These are phyloP conservation scores for Cordyceps fumosorosea DNA, from an alignment of 2,329 filamentous ascomycete genomes.

Conservation along the genomic window DNA sequence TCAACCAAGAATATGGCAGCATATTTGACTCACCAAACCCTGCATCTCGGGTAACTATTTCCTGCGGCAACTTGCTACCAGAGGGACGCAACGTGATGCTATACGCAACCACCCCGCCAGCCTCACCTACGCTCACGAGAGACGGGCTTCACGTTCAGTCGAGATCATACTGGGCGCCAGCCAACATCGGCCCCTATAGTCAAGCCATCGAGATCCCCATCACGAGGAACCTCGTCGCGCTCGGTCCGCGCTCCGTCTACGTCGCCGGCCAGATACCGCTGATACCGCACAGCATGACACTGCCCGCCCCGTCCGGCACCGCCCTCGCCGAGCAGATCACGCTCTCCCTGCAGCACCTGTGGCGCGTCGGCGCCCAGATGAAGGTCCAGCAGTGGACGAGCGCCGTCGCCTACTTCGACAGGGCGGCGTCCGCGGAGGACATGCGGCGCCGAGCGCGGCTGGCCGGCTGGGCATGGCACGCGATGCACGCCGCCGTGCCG, in stretches of 20 bases:
- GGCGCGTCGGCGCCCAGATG: constrained; percentile 70
- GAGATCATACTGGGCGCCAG: constrained; percentile 92
- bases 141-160: constrained; percentile 82
- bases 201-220: constrained; percentile 63
- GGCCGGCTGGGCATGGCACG: constrained; percentile 42
- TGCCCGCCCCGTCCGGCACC: constrained; percentile 35
- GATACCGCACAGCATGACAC: constrained; percentile 68
- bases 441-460: constrained; percentile 32
- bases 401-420: constrained; percentile 66
- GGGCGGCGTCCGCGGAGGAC: constrained; percentile 21
- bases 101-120: constrained; percentile 37
- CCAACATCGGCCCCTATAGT: constrained; percentile 95
- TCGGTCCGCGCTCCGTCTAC: constrained; percentile 41
- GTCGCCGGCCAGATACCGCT: constrained; percentile 91
- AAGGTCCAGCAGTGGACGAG: constrained; percentile 68
- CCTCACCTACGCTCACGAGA: constrained; percentile 30
- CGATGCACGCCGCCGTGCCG: constrained; percentile 31
- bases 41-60: constrained; percentile 76
- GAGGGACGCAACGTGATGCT: constrained; percentile 53
- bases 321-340: constrained; percentile 53
- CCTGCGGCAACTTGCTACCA: constrained; percentile 64
- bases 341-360: constrained; percentile 81
- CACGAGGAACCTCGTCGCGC: constrained; percentile 14
- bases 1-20: constrained; percentile 71
- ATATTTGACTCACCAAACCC: constrained; percentile 76